phyloP scores from a whole-genome alignment of 1,284 basidiomycete species.

The Ustanciosporium gigantosporum region DNA sequence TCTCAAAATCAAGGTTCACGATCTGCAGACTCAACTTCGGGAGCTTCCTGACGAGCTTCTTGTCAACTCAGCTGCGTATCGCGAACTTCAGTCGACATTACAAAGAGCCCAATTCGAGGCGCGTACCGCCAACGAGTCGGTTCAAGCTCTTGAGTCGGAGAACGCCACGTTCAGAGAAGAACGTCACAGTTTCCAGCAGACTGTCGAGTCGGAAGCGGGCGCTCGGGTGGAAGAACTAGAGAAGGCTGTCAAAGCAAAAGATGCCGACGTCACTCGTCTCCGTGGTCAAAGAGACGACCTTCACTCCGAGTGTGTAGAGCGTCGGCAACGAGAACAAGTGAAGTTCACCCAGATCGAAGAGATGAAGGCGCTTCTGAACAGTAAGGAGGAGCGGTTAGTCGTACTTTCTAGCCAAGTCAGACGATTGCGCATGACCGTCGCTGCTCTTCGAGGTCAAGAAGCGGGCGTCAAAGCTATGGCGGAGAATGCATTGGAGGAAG shows the following conservation, averaged over 20 bases:
- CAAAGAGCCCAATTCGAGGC: slow-evolving; percentile 18
- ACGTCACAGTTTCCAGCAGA: slow-evolving; percentile 22
- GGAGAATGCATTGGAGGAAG: slow-evolving; percentile 60
- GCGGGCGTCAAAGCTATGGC: slow-evolving; percentile 75
- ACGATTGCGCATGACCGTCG: slow-evolving; percentile 76
- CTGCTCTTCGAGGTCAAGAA: slow-evolving; percentile 73
- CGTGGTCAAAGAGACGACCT: slow-evolving; percentile 39
- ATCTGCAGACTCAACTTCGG: slow-evolving; percentile 16
- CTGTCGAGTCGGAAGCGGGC: slow-evolving; percentile 43
- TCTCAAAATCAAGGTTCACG: slow-evolving; percentile 25
- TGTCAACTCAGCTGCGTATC: slow-evolving; percentile 19
- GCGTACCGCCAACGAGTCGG: slow-evolving; percentile 7
- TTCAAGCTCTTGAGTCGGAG: slow-evolving; percentile 38
- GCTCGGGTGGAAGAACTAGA: slow-evolving; percentile 70
- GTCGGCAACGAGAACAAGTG: slow-evolving; percentile 50
- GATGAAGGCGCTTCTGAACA: slow-evolving; percentile 51
- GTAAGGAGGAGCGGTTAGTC: slow-evolving; percentile 72
- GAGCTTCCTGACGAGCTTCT: slow-evolving; percentile 29
- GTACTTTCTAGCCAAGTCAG: slow-evolving; percentile 75
- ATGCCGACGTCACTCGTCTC: slow-evolving; percentile 64
- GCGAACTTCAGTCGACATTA: slow-evolving; percentile 17
- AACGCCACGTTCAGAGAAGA: slow-evolving; percentile 49
- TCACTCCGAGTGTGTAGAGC: slow-evolving; percentile 48
- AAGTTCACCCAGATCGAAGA: slow-evolving; percentile 55
- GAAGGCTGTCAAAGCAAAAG: slow-evolving; percentile 71